A percentile compares a stretch with the other conserved stretches of the same genome.
Conservation (phyloP, 2,329 filamentous ascomycete species). For the Penicillium sp. region DNA sequence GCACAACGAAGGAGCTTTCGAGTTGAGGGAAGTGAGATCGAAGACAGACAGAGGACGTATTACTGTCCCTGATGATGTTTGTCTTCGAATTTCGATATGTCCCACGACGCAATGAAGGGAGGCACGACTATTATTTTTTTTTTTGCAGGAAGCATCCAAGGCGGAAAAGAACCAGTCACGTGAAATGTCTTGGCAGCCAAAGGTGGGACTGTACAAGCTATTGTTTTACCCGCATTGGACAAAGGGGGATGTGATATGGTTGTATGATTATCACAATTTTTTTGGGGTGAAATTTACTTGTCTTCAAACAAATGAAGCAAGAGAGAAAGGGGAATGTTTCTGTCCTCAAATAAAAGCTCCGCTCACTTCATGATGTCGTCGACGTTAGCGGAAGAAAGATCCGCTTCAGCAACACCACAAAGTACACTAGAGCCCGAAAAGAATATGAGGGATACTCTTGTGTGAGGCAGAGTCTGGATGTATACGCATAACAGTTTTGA, state of each 20-base stretch:
- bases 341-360: neutral
- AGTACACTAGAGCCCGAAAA: neutral
- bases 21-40: neutral
- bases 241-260: neutral
- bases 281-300: neutral
- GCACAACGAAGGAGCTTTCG: neutral
- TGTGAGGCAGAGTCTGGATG: neutral
- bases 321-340: neutral
- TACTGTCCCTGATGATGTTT: neutral
- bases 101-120: slow-evolving; percentile 4
- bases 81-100: neutral
- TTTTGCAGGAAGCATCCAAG: slow-evolving; percentile 10
- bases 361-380: neutral
- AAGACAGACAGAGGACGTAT: neutral
- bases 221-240: neutral
- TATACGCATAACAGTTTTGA: neutral
- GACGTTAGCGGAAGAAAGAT: neutral
- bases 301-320: neutral
- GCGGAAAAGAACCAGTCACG: slow-evolving; percentile 7
- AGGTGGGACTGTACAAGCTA: slow-evolving; percentile 1
- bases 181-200: slow-evolving; percentile 1
- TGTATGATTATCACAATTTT: neutral
- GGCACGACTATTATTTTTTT: slow-evolving; percentile 8
- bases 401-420: neutral
- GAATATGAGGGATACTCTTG: neutral